phyloP scores from a whole-genome alignment of 306 rosid species.

The Geum urbanum region DNA sequence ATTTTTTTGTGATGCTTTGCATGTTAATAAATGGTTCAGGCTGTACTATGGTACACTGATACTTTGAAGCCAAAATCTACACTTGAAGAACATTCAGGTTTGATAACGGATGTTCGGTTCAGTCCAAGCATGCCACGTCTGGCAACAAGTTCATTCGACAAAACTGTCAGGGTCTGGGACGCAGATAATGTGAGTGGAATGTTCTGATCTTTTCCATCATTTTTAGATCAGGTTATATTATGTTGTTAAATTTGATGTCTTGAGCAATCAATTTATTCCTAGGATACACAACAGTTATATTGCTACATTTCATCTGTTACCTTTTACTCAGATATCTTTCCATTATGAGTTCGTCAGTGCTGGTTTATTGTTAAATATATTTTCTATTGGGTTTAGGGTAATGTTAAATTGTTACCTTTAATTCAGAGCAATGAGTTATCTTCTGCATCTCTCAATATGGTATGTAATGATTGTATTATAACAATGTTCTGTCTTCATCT shows the following conservation, averaged over 20 bases:
- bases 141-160: constrained; percentile 95
- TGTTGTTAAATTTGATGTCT: neutral
- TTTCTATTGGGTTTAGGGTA: too few relatives aligned
- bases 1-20: neutral
- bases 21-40: constrained; percentile 50
- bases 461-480: neutral
- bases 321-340: neutral
- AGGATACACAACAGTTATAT: neutral
- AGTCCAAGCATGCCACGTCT: constrained; percentile 86
- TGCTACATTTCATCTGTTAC: neutral
- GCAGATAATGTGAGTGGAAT: constrained; percentile 78
- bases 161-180: constrained; percentile 98
- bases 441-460: neutral
- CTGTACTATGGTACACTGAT: constrained; percentile 82
- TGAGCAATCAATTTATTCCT: neutral
- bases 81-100: constrained; percentile 78
- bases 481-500: neutral
- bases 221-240: neutral
- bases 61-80: constrained; percentile 61
- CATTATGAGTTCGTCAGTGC: neutral
- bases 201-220: constrained; percentile 1
- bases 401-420: too few relatives aligned
- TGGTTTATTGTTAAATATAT: neutral
- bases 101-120: constrained; percentile 93
- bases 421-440: neutral